Conservation (phyloP, 768 basidiomycete species). For the Erythrobasidium yunnanense region DNA sequence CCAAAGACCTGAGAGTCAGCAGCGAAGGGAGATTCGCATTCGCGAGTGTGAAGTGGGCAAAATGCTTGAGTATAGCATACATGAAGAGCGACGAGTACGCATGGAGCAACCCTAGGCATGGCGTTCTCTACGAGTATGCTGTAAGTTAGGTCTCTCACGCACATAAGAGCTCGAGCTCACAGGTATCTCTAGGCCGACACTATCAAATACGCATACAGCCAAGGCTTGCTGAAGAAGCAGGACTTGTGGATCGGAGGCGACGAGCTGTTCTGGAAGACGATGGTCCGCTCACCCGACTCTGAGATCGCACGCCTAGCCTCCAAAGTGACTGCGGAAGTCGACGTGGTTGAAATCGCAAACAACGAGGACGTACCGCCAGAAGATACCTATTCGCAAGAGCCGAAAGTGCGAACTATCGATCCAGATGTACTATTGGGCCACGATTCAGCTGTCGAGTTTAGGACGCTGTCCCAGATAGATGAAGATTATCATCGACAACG, state of each 20-base stretch:
- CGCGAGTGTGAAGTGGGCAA: neutral
- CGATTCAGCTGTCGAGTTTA: neutral
- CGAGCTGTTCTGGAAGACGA: slow-evolving; percentile 26
- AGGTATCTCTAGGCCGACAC: neutral
- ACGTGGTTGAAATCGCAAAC: neutral
- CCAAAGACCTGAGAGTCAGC: neutral
- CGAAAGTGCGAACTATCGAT: slow-evolving; percentile 28
- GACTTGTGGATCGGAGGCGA: slow-evolving; percentile 23
- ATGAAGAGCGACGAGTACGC: slow-evolving; percentile 25
- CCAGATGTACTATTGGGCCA: slow-evolving; percentile 28
- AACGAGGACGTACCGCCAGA: neutral
- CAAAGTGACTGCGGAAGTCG: neutral
- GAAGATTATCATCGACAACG: slow-evolving; percentile 9
- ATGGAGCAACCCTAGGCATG: slow-evolving; percentile 27
- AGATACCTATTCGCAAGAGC: neutral
- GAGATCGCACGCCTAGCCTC: slow-evolving; percentile 17
- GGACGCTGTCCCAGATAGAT: slow-evolving; percentile 23
- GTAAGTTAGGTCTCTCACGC: neutral
- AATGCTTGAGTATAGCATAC: slow-evolving; percentile 23
- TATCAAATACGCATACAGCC: slow-evolving; percentile 20
- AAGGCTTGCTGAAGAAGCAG: neutral
- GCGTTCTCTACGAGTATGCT: slow-evolving; percentile 25
- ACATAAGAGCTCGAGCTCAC: neutral
- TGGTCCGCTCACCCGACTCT: slow-evolving; percentile 1
- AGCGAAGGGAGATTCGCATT: slow-evolving; percentile 20